Evolutionary conservation across 2,329 filamentous ascomycete species (phyloP).

Genomic region (Diaporthe vexans): DNA sequence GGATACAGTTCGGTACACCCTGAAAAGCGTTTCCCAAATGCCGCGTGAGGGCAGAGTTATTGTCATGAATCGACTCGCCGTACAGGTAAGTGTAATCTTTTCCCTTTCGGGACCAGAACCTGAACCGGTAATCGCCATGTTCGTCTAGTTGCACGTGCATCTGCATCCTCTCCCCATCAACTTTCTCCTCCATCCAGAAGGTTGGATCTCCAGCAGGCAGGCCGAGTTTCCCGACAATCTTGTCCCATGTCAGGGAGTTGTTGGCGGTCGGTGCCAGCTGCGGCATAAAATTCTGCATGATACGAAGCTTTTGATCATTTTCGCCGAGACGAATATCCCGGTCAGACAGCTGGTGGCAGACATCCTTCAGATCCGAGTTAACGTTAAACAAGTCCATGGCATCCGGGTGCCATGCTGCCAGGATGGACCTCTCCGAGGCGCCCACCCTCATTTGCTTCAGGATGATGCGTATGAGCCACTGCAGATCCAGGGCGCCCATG

Average conservation of each 20-base stretch:
- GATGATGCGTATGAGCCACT: slow-evolving; percentile 95
- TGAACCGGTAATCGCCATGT: slow-evolving; percentile 79
- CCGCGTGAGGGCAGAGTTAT: slow-evolving; percentile 82
- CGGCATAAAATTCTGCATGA: slow-evolving; percentile 98
- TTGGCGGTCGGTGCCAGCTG: slow-evolving; percentile 91
- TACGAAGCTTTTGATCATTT: slow-evolving; percentile 78
- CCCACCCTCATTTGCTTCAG: slow-evolving; percentile 81
- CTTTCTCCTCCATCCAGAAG: slow-evolving; percentile 98
- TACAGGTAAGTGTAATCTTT: slow-evolving; percentile 98
- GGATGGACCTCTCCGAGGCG: slow-evolving; percentile 89
- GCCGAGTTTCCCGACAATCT: slow-evolving; percentile 79
- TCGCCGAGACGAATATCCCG: slow-evolving; percentile 79
- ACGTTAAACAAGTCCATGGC: slow-evolving; percentile 87
- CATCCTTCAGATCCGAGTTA: slow-evolving; percentile 88
- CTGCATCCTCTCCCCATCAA: slow-evolving; percentile 98
- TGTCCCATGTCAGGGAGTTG: slow-evolving; percentile 82
- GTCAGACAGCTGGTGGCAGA: slow-evolving; percentile 94
- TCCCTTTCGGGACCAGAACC: slow-evolving; percentile 95
- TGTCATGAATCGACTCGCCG: slow-evolving; percentile 80
- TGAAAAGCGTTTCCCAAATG: slow-evolving; percentile 84
- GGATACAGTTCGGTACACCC: slow-evolving; percentile 86
- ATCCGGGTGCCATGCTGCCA: slow-evolving; percentile 86
- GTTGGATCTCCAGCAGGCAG: slow-evolving; percentile 77
- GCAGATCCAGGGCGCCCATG: slow-evolving; percentile 94
- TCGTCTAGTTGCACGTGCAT: slow-evolving; percentile 88